A percentile compares a stretch with the other conserved stretches of the same genome.
These are phyloP conservation scores for Corymbia maculata DNA, from an alignment of 345 rosid species.

Conservation along the genomic window DNA sequence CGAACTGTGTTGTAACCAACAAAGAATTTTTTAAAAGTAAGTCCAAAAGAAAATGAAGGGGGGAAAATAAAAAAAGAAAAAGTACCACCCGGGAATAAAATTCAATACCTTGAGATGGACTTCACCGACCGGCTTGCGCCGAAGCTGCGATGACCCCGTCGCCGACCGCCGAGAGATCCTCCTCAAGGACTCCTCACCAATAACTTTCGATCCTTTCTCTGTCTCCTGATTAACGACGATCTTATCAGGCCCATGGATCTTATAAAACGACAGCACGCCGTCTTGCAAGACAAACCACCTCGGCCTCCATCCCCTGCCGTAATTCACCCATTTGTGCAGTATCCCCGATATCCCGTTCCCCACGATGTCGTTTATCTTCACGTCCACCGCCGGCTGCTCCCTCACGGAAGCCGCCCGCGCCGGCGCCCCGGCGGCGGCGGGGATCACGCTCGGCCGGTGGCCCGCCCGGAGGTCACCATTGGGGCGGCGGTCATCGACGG, in stretches of 20 bases:
- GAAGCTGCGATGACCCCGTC: constrained; percentile 8
- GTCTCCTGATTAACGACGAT: constrained; percentile 73
- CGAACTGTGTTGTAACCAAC: neutral
- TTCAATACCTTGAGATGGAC: constrained; percentile 78
- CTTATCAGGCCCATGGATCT: constrained; percentile 91
- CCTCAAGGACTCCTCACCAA: constrained; percentile 78
- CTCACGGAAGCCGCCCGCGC: constrained; percentile 8
- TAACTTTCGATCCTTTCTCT: constrained; percentile 75
- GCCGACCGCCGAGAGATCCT: constrained; percentile 26
- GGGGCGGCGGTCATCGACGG: neutral
- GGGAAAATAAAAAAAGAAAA: neutral
- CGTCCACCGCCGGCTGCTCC: constrained; percentile 36
- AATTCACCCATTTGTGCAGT: constrained; percentile 92
- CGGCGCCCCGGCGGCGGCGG: neutral
- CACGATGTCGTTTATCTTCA: constrained; percentile 76
- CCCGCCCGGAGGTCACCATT: constrained; percentile 1
- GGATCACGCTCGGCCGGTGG: neutral
- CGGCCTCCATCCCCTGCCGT: constrained; percentile 95
- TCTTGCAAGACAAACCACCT: constrained; percentile 95
- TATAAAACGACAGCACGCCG: constrained; percentile 93
- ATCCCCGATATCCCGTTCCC: constrained; percentile 89
- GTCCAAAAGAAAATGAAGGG: neutral
- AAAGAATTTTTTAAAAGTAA: neutral
- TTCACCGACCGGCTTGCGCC: constrained; percentile 85
- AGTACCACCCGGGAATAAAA: neutral